Base-by-base conservation (phyloP, 2,329 filamentous ascomycete species). In the Hysterium pulicare region DNA sequence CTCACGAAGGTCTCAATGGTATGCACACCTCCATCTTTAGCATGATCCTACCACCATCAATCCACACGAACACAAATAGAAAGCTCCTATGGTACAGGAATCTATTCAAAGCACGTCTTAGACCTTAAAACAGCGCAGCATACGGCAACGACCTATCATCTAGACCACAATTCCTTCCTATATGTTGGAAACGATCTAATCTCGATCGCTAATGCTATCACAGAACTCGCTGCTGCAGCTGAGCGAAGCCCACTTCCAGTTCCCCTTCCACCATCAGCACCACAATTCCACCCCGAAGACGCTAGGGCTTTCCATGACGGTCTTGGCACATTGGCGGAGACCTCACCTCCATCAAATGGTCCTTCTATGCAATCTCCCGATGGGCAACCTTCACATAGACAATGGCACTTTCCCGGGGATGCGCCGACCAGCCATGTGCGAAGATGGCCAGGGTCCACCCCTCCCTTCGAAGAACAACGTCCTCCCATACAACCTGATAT, bases 211-310 rank as follows among this genome's bases (percentile, higher is more conserved):
- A 39, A 53, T 44, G 30, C 35, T 8, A 30, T 16, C 21, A 38
- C 40, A 74, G 72, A 75, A 59, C 59, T 75, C 42, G 72, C 72
- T 33, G 66, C 68, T 35, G 67, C 72, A 38, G 73, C 72, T 33
- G 69, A 73, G 50, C 69, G 72, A 44, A 68, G 62, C 41, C 69
- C 71, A 10, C 59, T 73, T 22, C 68, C 71, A n/a, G 42, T 57
- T 17, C 52, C 54, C 13, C 50, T 40, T 7, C 46, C 40, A 20
- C 46, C 43, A 20, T 49, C 46, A n/a, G 51, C 38, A 26, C 42
- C 51, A 4, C 13, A 42, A 24, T 15, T 21, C 9, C 16, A 40
- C 23, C 39, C 39, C 15, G 23, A 16, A 19, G 48, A 59, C 38
- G 45, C 53, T 5, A 60, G 58, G 21, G 47, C 49, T 19, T 54